Evolutionary conservation across 495 filamentous ascomycete genomes (phyloP).

Genomic region (Apiosordaria backusii): DNA sequence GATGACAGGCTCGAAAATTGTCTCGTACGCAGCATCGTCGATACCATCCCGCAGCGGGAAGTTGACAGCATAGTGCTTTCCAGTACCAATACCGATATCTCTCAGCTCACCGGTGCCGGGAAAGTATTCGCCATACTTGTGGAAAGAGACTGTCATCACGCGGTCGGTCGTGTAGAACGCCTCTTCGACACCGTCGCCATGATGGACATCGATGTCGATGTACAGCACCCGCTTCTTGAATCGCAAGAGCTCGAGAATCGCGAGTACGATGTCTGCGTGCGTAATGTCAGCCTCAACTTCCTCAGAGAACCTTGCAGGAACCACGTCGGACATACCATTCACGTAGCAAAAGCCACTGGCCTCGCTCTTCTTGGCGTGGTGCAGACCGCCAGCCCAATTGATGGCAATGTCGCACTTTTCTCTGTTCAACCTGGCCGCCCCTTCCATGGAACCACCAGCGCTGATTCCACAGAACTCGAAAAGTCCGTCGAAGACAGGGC

Average conservation of each 20-base stretch:
- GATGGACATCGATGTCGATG: conserved; percentile 97
- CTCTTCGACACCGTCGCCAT: conserved; percentile 95
- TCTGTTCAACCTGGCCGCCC: conserved; percentile 84
- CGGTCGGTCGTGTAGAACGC: conserved; percentile 96
- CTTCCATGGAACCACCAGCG: conserved; percentile 96
- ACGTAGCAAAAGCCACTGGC: conserved; percentile 97
- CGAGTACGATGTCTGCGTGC: conserved; percentile 83
- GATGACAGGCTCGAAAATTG: conserved; percentile 94
- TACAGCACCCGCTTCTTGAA: conserved; percentile 91
- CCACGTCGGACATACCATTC: conserved; percentile 65
- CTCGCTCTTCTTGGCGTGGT: conserved; percentile 93
- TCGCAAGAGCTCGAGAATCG: conserved; percentile 83
- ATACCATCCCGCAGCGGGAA: conserved; percentile 96
- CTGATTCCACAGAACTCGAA: conserved; percentile 99
- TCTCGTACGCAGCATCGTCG: conserved; percentile 86
- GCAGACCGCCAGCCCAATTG: conserved; percentile 98
- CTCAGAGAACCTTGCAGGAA: neutral
- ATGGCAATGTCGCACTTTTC: conserved; percentile 96
- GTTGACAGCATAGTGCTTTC: conserved; percentile 94
- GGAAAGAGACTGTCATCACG: conserved; percentile 93
- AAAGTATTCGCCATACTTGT: conserved; percentile 99
- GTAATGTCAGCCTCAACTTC: conserved; percentile 4
- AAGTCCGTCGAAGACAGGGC: conserved; percentile 94
- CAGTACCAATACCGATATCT: conserved; percentile 87
- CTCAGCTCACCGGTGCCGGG: conserved; percentile 94